Evolutionary conservation across 208 protist species (phyloP).

Genomic region (Tetramitus jugosus): DNA sequence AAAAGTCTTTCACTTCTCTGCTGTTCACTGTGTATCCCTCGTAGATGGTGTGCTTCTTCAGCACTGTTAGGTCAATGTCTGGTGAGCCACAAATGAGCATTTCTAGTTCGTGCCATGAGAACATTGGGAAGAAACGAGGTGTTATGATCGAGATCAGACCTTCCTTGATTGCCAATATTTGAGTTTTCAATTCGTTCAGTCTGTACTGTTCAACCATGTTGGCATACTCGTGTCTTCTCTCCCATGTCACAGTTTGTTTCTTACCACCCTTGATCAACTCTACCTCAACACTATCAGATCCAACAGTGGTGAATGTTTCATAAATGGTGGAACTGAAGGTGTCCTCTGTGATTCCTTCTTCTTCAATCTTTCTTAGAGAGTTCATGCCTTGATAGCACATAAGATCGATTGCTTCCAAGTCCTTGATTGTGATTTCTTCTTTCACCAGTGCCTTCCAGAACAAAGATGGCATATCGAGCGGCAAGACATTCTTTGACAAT

Average conservation of each 20-base stretch:
- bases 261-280: slow-evolving; percentile 63
- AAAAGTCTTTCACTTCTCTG: slow-evolving; percentile 70
- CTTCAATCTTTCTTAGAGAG: background rate
- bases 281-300: slow-evolving; percentile 45
- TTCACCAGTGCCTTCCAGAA: slow-evolving; percentile 77
- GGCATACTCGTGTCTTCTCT: slow-evolving; percentile 61
- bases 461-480: slow-evolving; percentile 72
- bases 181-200: slow-evolving; percentile 61
- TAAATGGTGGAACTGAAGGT: slow-evolving; percentile 52
- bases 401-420: slow-evolving; percentile 29
- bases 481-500: slow-evolving; percentile 70
- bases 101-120: slow-evolving; percentile 74
- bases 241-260: slow-evolving; percentile 56
- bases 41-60: slow-evolving; percentile 63
- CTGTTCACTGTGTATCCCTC: slow-evolving; percentile 66
- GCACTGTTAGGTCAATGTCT: slow-evolving; percentile 68
- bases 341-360: slow-evolving; percentile 36
- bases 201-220: slow-evolving; percentile 54
- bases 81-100: slow-evolving; percentile 69
- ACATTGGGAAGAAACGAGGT: slow-evolving; percentile 59
- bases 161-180: slow-evolving; percentile 59
- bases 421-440: background rate
- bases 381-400: background rate
- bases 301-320: slow-evolving; percentile 56
- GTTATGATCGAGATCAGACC: slow-evolving; percentile 74